Base-by-base conservation (phyloP, 2,329 filamentous ascomycete species). In the Trichoderma koningiopsis region DNA sequence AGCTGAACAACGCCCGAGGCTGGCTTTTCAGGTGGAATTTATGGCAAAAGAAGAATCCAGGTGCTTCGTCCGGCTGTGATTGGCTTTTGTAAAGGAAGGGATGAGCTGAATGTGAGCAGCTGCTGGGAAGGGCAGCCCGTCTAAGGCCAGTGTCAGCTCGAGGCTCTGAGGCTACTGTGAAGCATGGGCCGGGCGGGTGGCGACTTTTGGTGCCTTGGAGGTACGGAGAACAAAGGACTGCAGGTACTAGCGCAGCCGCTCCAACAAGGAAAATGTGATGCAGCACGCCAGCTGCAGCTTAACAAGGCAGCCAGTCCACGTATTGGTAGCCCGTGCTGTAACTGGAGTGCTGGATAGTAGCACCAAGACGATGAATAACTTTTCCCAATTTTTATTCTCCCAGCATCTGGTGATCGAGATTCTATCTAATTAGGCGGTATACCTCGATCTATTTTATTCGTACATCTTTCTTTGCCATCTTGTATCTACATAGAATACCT, bases 111-210 rank as follows among this genome's bases (percentile, higher is more conserved):
- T 58, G 35, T 49, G 37, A 2, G 40, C 52, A 7, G 49, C 14
- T 31, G 64, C 55, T 59, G 53, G 5, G 22, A 63, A 49, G 29
- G 63, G 53, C 16, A 29, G 37, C 37, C 62, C 22, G 24, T 65
- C n/a, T 37, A 22, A 66, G 40, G 53, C 27, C 62, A 56, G 62
- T 49, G 53, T 57, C 63, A 58, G 63, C 63, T 43, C 40, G 40
- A 43, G 40, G 37, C 37, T 66, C 52, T 24, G 53, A 67, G 55
- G 64, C 64, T 67, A 59, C 53, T 22, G 63, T 37, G 37, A 52
- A 67, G 64, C 64, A 59, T 67, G 55, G 64, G 40, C 64, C 64
- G 59, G 24, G 29, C 31, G 40, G 10, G 64, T 67, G 64, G 64
- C 64, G 55, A 67, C 55, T 59, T 59, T 13, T 49, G 47, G 47